Base-by-base conservation (phyloP, 208 protist species). In the Leishmania lainsoni region DNA sequence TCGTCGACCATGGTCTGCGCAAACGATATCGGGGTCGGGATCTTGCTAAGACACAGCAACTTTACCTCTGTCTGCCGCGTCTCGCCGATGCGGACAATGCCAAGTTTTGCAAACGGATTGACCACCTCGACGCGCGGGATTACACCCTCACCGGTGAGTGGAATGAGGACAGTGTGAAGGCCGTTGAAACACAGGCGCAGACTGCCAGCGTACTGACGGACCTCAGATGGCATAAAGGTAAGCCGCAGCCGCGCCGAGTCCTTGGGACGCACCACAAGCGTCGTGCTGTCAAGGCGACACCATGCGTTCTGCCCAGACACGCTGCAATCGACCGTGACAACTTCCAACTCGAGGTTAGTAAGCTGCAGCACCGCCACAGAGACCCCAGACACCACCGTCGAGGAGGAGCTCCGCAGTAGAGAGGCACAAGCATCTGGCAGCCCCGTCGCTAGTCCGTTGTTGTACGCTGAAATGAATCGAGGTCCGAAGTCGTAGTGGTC, bases 101-200 rank as follows among this genome's bases (percentile, higher is more conserved):
- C 98, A 51, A 99, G 92, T 75, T 93, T 92, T 51, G 97, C 83
- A 39, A 93, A 89, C 72, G 89, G 88, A 70, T 93, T 93, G 35
- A 87, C 79, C 56, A 99, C 90, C 83, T 99, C 97, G 39, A 99
- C 87, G 26, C 92, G 86, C 71, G 96, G 90, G 26, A 92, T 86
- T 20, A 96, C 90, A n/a, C 98, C 98, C 78, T 99, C 98, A 49
- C 98, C 98, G 51, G 35, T 69, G 45, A 99, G 80, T 20, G 85
- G 81, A 39, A 99, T 86, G 63, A 87, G 90, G 10, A 95, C 86
- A 1, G 93, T 92, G 76, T 95, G 92, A 22, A 97, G 87, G 45
- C 96, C 96, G 83, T 99, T 99, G 51, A 99, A 83, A 73, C 97
- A 72, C 84, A 99, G 95, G 56, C 89, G 89, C 59, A 99, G 81